phyloP scores from a whole-genome alignment of 2,329 filamentous ascomycete genomes.

The Colletotrichum sansevieriae region DNA sequence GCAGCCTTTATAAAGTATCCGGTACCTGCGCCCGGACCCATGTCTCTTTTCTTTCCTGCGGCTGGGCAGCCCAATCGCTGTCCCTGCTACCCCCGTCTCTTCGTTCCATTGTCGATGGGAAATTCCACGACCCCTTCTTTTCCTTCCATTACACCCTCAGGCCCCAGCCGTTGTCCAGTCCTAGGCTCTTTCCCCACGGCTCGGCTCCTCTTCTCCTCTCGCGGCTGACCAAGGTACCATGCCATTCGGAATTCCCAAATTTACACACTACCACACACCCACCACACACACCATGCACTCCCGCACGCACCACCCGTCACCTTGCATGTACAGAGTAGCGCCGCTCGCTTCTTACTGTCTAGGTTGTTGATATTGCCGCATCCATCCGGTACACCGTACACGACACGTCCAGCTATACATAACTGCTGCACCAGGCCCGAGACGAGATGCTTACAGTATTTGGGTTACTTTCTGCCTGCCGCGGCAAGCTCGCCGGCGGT shows the following conservation, averaged over 20 bases:
- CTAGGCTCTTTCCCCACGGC: conserved; percentile 35
- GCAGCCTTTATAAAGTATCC: conserved; percentile 4
- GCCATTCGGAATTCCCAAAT: neutral
- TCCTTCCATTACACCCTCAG: conserved; percentile 23
- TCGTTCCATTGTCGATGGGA: conserved; percentile 13
- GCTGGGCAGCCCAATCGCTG: conserved; percentile 9
- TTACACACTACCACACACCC: conserved; percentile 4
- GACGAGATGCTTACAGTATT: neutral
- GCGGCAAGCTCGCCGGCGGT: conserved; percentile 19
- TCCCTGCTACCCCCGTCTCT: neutral
- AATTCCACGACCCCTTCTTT: conserved; percentile 41
- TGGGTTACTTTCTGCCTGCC: conserved; percentile 26
- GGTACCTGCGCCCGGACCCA: conserved; percentile 35
- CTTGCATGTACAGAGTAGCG: conserved; percentile 20
- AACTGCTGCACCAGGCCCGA: conserved; percentile 1
- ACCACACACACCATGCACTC: neutral
- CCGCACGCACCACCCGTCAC: conserved; percentile 20
- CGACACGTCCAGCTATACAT: no score
- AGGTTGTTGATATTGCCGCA: conserved; percentile 31
- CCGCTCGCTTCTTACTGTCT: conserved; percentile 24
- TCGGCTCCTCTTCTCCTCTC: conserved; percentile 36
- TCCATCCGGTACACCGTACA: conserved; percentile 19
- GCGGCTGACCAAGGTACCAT: conserved; percentile 33
- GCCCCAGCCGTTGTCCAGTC: no score
- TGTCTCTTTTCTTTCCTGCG: conserved; percentile 29